Base-by-base conservation (phyloP, 192 early-diverging fungal genomes). In the Backusella tuberculispora region DNA sequence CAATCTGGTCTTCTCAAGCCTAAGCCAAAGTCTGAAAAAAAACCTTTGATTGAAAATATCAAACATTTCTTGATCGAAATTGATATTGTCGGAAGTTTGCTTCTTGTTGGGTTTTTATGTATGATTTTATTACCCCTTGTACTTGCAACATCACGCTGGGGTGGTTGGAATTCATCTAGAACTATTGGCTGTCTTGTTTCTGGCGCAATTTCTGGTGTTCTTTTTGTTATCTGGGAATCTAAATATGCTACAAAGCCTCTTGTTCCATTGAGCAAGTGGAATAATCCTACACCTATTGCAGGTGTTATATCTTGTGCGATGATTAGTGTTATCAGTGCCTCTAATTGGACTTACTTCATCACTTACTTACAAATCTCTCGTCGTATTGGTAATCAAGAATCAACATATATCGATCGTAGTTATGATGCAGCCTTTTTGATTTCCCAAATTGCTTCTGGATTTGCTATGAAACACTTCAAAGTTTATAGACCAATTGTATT, bases 111-210 rank as follows among this genome's bases (percentile, higher is more conserved):
- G 15, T 65, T 63, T 40, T 40, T 77, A 1, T 45, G 47, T 44
- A 71, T 77, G 43, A 66, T 77, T 37, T 44, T 77, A 2, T 72
- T 77, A 37, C 76, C 76, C n/a, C 56, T 77, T 15, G 76, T 71
- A 21, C 69, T 77, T 37, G 76, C 70, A n/a, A 44, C 69, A 0
- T 34, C 69, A 29, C 46, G 45, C 13, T 72, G 76, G 60, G 44
- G 63, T 24, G 76, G 76, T 13, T 77, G 76, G 76, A 43, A 72
- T 5, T 53, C 69, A 5, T 24, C 70, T 34, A 42, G 41, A 42
- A 77, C 71, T 13, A 77, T 77, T 66, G 76, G 60, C 0, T 63
- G 45, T 37, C 70, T 77, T 14, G 76, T 77, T n/a, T 42, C 19
- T 44, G 76, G 76, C 6, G 43, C 43, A 17, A 6, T 65, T 5